Base-by-base conservation (phyloP, 768 basidiomycete species). In the Trametes cinnabarina region DNA sequence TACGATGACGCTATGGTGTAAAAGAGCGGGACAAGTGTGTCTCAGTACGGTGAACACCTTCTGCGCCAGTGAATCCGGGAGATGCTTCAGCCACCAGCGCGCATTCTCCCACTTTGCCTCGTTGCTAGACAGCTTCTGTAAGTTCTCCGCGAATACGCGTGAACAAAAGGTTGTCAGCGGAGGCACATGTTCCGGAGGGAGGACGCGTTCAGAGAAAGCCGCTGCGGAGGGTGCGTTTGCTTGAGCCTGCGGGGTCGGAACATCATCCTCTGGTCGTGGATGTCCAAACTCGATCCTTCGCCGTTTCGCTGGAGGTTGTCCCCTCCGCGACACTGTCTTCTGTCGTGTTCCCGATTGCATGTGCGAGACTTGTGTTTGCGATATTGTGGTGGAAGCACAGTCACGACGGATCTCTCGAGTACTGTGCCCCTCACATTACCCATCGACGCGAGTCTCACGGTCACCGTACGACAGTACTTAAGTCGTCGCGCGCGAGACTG, bases 1-100 rank as follows among this genome's bases (percentile, higher is more conserved):
- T 35, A 75, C 74, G 34, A 89, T 84, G 15, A 87, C 71, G 17
- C 78, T 79, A 57, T 83, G 78, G 8, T 72, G 76, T 40, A 89
- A 73, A 53, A 80, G 69, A 2, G 74, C 76, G 12, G 87, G 83
- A 66, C 78, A 81, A 14, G 75, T 68, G 4, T 74, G 66, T 52
- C 74, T 76, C 44, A 88, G 69, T 67, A 80, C 77, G 14, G 76
- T 67, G 60, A 86, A 84, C 10, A 88, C 51, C 56, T 69, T 78
- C 26, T 81, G 77, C 15, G 80, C 69, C 4, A 86, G 57, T 9
- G 70, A 6, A 40, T 86, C 84, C 0, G 87, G 87, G 8, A 89
- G 66, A 4, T 63, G 62, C 47, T 75, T 74, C 17, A 89, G 68
- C 63, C 74, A 73, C 22, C 47, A 44, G 25, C 76, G 73, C 3